These are phyloP conservation scores for Kwoniella sp. DNA, from an alignment of 768 basidiomycete species.

Conservation along the genomic window DNA sequence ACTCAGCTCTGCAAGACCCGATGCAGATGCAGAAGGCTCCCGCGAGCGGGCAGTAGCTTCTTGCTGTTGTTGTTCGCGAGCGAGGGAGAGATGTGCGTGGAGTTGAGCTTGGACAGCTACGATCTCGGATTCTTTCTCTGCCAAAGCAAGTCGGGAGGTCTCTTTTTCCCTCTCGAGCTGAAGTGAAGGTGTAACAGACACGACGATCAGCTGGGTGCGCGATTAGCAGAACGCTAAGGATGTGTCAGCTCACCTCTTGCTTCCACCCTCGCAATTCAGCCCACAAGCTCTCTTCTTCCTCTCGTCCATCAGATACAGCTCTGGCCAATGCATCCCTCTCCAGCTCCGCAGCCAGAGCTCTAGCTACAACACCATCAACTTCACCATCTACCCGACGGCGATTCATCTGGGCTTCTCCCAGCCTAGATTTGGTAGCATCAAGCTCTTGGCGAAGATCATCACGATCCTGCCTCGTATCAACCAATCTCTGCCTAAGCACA, in stretches of 20 bases:
- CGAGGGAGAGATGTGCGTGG: conserved; percentile 2
- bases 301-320: conserved; percentile 9
- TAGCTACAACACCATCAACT: conserved; percentile 2
- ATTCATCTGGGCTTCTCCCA: neutral
- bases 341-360: conserved; percentile 14
- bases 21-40: conserved; percentile 1
- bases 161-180: conserved; percentile 11
- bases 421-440: neutral
- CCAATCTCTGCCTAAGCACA: conserved; percentile 8
- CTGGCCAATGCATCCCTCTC: conserved; percentile 24
- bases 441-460: neutral
- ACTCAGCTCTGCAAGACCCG: conserved; percentile 6
- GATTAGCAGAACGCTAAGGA: neutral
- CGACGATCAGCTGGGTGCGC: neutral
- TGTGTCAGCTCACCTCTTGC: conserved; percentile 12
- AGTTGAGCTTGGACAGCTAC: conserved; percentile 6
- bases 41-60: neutral
- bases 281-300: neutral
- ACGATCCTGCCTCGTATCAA: conserved; percentile 4
- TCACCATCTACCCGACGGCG: conserved; percentile 3
- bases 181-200: neutral
- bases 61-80: neutral
- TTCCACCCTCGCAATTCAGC: conserved; percentile 4
- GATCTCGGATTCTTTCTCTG: conserved; percentile 8
- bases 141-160: neutral